phyloP scores from a whole-genome alignment of 2,329 filamentous ascomycete genomes.

The Colletotrichum tanaceti region DNA sequence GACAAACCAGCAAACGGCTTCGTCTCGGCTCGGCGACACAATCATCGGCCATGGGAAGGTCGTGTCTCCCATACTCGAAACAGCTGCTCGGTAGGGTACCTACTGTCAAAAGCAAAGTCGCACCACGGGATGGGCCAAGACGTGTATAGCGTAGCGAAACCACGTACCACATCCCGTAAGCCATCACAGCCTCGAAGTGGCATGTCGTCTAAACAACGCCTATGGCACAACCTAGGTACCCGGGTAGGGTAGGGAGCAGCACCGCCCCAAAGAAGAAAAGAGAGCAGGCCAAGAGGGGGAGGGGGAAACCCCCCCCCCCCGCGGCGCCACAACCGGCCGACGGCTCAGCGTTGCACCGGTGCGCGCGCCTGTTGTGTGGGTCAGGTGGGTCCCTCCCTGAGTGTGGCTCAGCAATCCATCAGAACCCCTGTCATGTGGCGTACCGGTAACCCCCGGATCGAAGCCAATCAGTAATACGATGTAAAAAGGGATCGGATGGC shows the following conservation, averaged over 20 bases:
- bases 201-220: conserved; percentile 21
- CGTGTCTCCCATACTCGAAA: background rate
- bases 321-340: conserved; percentile 17
- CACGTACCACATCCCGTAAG: background rate
- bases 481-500: background rate
- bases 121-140: background rate
- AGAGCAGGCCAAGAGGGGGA: too few species aligned
- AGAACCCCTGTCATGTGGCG: background rate
- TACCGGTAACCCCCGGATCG: accelerated
- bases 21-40: background rate
- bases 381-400: background rate
- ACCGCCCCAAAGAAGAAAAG: too few species aligned
- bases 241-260: too few species aligned
- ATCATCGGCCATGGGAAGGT: background rate
- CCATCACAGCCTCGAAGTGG: conserved; percentile 16
- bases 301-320: background rate
- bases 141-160: background rate
- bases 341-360: background rate
- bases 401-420: background rate
- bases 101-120: background rate
- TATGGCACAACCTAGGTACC: background rate
- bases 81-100: too few species aligned
- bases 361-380: too few species aligned
- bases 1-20: background rate
- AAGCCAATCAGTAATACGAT: background rate